Conservation (phyloP, 2,329 filamentous ascomycete species). For the Arthrobotrys conoides region DNA sequence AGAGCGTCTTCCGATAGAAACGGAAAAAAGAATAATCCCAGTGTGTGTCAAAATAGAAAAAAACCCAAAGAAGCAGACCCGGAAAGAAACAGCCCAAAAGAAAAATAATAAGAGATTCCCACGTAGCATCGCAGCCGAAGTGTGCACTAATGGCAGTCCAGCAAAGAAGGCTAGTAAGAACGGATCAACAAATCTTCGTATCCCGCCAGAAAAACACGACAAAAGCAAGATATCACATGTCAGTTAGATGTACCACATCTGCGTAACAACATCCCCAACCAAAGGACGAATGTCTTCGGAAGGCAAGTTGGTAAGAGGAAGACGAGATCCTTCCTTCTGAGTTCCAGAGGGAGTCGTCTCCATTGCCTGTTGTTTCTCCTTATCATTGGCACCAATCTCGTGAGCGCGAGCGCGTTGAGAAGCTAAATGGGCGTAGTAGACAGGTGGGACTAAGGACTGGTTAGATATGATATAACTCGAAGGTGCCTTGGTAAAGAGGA, state of each 20-base stretch:
- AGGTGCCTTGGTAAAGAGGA: neutral
- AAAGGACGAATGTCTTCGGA: constrained; percentile 49
- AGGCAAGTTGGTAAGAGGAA: neutral
- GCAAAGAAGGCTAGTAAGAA: constrained; percentile 1
- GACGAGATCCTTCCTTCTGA: neutral
- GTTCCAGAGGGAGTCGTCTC: constrained; percentile 51
- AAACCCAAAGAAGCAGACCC: neutral
- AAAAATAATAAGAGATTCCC: constrained; percentile 5
- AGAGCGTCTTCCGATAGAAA: neutral
- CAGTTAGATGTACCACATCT: constrained; percentile 58
- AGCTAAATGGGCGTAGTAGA: constrained; percentile 96
- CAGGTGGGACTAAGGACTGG: constrained; percentile 74
- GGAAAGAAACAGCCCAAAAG: neutral
- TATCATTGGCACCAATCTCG: constrained; percentile 68
- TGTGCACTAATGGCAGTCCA: neutral
- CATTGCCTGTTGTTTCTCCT: constrained; percentile 64
- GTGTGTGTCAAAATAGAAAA: neutral
- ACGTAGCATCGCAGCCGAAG: neutral
- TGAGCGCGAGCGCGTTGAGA: constrained; percentile 84
- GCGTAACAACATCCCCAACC: constrained; percentile 25
- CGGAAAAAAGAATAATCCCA: neutral
- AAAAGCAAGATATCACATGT: constrained; percentile 7
- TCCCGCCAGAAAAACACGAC: constrained; percentile 6
- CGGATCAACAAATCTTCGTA: constrained; percentile 12
- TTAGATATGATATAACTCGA: constrained; percentile 27